Base-by-base conservation (phyloP, 208 protist genomes). In the Trypanosoma cruzi region DNA sequence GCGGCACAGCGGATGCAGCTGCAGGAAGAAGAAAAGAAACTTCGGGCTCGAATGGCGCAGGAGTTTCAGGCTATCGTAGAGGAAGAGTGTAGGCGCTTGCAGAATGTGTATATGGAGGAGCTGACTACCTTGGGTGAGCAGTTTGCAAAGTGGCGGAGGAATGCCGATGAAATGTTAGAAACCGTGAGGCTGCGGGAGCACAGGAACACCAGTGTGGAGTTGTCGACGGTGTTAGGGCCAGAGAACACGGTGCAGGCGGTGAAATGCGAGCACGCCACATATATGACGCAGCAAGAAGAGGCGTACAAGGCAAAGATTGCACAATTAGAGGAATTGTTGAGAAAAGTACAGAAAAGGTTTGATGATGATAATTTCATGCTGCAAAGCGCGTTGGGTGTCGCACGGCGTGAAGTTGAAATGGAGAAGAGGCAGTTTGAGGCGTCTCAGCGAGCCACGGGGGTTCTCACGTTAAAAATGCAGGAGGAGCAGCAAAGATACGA, bases 1-100 rank as follows among this genome's bases (percentile, higher is more conserved):
- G 77, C 75, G 0, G 61, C 75, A 32, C 80, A 93, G 73, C 77
- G 80, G 18, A 64, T 61, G 0, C 68, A 79, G 14, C 60, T 88
- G 57, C 80, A 84, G 58, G 71, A 82, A 58, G 64, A 73, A 50
- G 81, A 92, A 46, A 50, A 50, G 2, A 40, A 50, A 20, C 40
- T 60, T 2, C 34, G 50, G 20, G 24, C 14, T 8, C 29, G 57
- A 46, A 20, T 65, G 20, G 2, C 24, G 31, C 16, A 60, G 32
- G 68, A 82, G 46, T 76, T 86, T 58, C 68, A 77, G 4, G 57
- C 34, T 8, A 53, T 85, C 54, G 77, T 85, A 40, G 77, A 77
- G 40, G 76, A 76, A 44, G 84, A 86, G 57, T 68, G 72, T 28
- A 44, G 28, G 24, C 34, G 49, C 16, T 53, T 68, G 68, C 64